These are phyloP conservation scores for Fusarium newnesense DNA, from an alignment of 2,329 filamentous ascomycete genomes.

Conservation along the genomic window DNA sequence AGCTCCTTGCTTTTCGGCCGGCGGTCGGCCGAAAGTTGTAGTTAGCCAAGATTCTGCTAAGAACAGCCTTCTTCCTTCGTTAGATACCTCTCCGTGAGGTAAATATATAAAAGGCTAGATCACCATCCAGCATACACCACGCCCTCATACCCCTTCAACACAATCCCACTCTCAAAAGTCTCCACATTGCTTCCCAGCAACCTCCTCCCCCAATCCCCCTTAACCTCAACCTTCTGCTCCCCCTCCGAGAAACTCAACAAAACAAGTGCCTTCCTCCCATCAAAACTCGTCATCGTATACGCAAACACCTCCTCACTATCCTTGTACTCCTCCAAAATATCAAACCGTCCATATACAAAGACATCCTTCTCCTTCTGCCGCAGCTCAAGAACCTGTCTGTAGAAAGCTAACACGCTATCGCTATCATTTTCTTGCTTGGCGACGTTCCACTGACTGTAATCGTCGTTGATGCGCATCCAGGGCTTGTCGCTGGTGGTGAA, in stretches of 20 bases:
- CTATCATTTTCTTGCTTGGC: conserved; percentile 10
- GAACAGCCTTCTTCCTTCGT: too few species aligned
- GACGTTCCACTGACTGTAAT: conserved; percentile 37
- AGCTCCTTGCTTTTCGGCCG: fast-evolving
- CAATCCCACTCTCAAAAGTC: fast-evolving
- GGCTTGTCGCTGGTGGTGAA: conserved; percentile 38
- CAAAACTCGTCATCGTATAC: conserved; percentile 36
- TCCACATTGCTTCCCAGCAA: neutral
- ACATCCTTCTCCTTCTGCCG: conserved; percentile 32
- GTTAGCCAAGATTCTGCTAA: neutral
- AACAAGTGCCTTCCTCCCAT: conserved; percentile 25
- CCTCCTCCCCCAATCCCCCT: neutral
- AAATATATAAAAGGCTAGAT: neutral
- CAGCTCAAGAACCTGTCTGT: conserved; percentile 26
- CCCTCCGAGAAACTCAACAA: conserved; percentile 36
- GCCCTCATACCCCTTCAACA: neutral
- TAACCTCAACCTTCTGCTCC: neutral
- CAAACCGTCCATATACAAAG: conserved; percentile 37
- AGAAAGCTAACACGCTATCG: conserved; percentile 32
- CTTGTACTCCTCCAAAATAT: neutral
- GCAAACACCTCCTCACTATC: conserved; percentile 34
- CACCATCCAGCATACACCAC: neutral
- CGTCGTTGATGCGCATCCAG: conserved; percentile 45
- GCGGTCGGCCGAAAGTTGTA: neutral
- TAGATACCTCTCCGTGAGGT: too few species aligned